These are phyloP conservation scores for Rheum nobile DNA, from an alignment of 148 eudicot species.

Conservation along the genomic window DNA sequence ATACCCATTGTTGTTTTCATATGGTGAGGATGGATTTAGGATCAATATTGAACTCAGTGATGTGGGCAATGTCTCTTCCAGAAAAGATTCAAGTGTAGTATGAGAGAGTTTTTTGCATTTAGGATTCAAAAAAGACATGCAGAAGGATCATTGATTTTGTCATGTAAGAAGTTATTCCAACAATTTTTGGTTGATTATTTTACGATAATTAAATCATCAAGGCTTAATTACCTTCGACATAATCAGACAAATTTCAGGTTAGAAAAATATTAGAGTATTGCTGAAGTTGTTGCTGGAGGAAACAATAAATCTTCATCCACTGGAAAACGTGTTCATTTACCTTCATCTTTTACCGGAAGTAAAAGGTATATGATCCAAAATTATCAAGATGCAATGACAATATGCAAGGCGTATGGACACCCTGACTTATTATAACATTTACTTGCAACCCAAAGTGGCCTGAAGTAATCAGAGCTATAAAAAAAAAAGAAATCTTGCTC, in stretches of 20 bases:
- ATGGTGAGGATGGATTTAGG: not conserved
- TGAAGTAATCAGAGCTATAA: not conserved
- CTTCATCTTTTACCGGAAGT: conserved; percentile 12
- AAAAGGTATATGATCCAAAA: conserved; percentile 18
- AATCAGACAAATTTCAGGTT: not conserved
- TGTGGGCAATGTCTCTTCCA: not conserved
- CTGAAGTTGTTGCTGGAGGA: not conserved
- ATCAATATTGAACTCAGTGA: not conserved
- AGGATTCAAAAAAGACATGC: too few relatives aligned
- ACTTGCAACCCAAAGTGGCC: conserved; percentile 24
- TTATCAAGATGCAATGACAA: conserved; percentile 21
- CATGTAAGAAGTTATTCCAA: not conserved
- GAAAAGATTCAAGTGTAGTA: not conserved
- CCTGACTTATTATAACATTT: conserved; percentile 11
- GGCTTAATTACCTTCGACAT: too few relatives aligned
- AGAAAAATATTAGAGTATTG: not conserved
- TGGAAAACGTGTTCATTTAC: conserved; percentile 11
- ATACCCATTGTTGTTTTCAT: not conserved
- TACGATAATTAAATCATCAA: not conserved
- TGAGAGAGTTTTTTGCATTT: too few relatives aligned
- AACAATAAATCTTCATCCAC: too few relatives aligned
- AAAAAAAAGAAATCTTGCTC: not conserved
- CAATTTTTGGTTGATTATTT: not conserved
- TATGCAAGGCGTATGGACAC: conserved; percentile 5
- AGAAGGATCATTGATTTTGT: too few relatives aligned